Percentiles rank a stretch among this genome's conserved stretches.
Evolutionary conservation across 257 asterid species (phyloP).

Genomic region (Apocynum venetum): DNA sequence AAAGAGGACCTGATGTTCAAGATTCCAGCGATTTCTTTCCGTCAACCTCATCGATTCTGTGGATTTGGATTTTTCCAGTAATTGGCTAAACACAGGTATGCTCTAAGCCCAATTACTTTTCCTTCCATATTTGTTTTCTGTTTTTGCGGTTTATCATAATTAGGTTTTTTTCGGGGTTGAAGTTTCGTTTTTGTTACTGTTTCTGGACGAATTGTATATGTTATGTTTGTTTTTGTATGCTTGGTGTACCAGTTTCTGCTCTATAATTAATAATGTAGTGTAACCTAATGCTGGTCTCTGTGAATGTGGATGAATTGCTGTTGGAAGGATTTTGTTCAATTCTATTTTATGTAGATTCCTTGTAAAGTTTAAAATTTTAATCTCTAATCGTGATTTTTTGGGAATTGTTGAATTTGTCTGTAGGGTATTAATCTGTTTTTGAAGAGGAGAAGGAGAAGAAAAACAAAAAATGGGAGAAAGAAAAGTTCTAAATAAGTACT

Average conservation of each 20-base stretch:
- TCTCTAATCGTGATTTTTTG: background rate
- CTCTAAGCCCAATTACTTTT: too few relatives aligned
- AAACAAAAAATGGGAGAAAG: slow-evolving; percentile 70
- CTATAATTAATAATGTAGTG: background rate
- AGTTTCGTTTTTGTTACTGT: background rate
- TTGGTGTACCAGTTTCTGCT: background rate
- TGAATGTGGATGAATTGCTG: background rate
- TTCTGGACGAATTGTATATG: background rate
- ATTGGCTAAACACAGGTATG: background rate
- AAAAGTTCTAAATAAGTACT: slow-evolving; percentile 81
- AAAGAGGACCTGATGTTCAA: too few relatives aligned
- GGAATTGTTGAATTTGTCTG: background rate
- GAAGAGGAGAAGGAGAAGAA: background rate
- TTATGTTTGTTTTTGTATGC: background rate
- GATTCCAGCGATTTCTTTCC: too few relatives aligned
- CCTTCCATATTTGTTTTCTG: too few relatives aligned
- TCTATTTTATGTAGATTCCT: background rate
- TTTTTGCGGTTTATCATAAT: too few relatives aligned
- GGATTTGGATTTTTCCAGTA: background rate
- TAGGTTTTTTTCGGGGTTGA: background rate
- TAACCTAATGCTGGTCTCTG: background rate
- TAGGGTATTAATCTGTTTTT: background rate
- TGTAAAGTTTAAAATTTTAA: background rate
- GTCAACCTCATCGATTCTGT: too few relatives aligned
- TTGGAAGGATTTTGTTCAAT: background rate